Base-by-base conservation (phyloP, 805 yeast genomes). In the Limtongia smithiae region DNA sequence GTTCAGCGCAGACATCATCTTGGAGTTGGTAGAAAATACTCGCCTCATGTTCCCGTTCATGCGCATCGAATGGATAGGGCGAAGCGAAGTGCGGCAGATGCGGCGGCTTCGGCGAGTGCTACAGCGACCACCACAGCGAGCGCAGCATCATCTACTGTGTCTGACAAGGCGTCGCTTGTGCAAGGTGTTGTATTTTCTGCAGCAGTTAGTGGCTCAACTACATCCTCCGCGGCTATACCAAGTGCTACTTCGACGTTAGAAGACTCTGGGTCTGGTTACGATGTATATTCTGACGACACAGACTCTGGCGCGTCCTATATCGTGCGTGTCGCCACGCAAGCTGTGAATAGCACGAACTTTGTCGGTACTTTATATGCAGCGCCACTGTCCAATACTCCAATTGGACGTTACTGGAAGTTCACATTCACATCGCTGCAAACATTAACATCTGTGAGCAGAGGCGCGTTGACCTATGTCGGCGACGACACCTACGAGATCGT, bases 1-100 rank as follows among this genome's bases (percentile, higher is more conserved):
- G 9, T 25, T 8, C 80, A 80, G n/a, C 77, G 71, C 53, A 66
- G 72, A 41, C 73, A 75, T 55, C 25, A 37, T 7, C 36, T 41
- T 15, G 54, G 37, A 7, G n/a, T 48, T 4, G 57, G 57, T 17
- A 48, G 38, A 43, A 18, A 37, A 18, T 40, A 36, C 45, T 40
- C 20, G 15, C 57, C 57, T 4, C 54, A 52, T 37, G 57, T 52
- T 6, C 57, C 57, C 7, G 50, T 52, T 8, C 49, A 45, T 17
- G 38, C 27, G 9, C 43, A 28, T 6, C 25, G 27, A 22, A 21
- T n/a, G 5, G 27, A 45, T 22, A 27, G 24, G 12, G 36, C 17
- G 33, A 35, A 25, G n/a, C n/a, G n/a, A n/a, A 43, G 21, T 27
- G 25, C 34, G 44, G 17, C 24, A n/a, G 37, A 35, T 27, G 37